Conservation (phyloP, 805 yeast species). For the Suhomyces emberorum region DNA sequence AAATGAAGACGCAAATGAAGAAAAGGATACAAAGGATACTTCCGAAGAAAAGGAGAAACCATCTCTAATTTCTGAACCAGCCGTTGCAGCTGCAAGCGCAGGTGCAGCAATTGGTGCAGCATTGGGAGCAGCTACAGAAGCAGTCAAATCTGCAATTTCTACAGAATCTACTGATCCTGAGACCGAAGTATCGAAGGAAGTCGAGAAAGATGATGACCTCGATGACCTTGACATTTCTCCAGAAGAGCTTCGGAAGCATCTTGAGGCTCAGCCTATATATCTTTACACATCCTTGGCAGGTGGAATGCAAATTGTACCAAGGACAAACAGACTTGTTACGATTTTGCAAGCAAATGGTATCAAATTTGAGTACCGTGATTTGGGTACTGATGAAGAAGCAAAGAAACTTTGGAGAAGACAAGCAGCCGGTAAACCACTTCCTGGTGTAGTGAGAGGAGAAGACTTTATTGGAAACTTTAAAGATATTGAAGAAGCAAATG, state of each 20-base stretch:
- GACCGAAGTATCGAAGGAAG: conserved; percentile 2
- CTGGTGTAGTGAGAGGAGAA: conserved; percentile 82
- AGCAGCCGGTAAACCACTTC: conserved; percentile 68
- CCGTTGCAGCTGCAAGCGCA: neutral
- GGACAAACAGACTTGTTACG: conserved; percentile 73
- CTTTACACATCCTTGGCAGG: conserved; percentile 85
- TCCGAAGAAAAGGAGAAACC: conserved; percentile 7
- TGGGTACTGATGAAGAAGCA: conserved; percentile 86
- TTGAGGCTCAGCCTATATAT: conserved; percentile 59
- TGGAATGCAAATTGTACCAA: conserved; percentile 71
- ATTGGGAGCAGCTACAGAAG: neutral
- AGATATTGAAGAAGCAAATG: conserved; percentile 84
- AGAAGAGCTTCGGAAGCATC: conserved; percentile 41
- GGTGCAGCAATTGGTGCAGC: conserved; percentile 5
- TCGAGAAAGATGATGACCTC: conserved; percentile 10
- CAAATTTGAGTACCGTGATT: conserved; percentile 64
- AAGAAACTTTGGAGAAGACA: conserved; percentile 79
- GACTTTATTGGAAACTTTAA: conserved; percentile 83
- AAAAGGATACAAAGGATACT: conserved; percentile 1
- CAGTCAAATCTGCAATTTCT: conserved; percentile 1
- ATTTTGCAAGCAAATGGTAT: conserved; percentile 74
- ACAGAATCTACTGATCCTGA: neutral
- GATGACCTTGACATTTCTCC: conserved; percentile 36
- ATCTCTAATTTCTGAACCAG: conserved; percentile 2
- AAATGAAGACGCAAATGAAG: conserved; percentile 4